Percentiles rank a stretch among this genome's conserved stretches.
Evolutionary conservation across 495 filamentous ascomycete species (phyloP).

Genomic region (Lophiotrema nucula): DNA sequence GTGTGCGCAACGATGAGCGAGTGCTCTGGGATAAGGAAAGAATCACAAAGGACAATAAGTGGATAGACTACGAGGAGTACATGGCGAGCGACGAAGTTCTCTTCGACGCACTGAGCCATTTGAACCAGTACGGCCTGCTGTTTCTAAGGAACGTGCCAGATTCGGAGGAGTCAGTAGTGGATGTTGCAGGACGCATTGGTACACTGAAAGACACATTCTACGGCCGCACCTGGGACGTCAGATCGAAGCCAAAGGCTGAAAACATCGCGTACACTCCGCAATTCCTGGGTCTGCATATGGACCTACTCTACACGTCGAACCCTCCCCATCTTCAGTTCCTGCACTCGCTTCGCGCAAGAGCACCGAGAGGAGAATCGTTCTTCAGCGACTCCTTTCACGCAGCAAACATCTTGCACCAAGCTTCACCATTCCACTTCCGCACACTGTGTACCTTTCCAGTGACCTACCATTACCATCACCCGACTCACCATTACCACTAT

Average conservation of each 20-base stretch:
- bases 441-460: constrained; percentile 49
- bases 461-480: constrained; percentile 68
- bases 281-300: constrained; percentile 84
- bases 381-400: constrained; percentile 72
- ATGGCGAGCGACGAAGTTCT: constrained; percentile 57
- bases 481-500: constrained; percentile 60
- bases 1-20: constrained; percentile 29
- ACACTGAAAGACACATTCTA: constrained; percentile 80
- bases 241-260: constrained; percentile 68
- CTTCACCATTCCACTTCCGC: constrained; percentile 34
- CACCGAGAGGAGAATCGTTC: constrained; percentile 74
- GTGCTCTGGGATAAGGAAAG: constrained; percentile 45
- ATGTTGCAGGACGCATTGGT: constrained; percentile 70
- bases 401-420: constrained; percentile 48
- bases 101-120: constrained; percentile 51
- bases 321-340: constrained; percentile 80
- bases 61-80: constrained; percentile 68
- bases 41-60: constrained; percentile 46
- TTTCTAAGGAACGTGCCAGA: constrained; percentile 70
- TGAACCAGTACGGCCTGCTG: constrained; percentile 63
- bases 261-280: constrained; percentile 88
- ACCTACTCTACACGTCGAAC: constrained; percentile 80
- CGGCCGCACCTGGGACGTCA: constrained; percentile 85
- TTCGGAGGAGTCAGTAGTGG: constrained; percentile 60
- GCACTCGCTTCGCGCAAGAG: constrained; percentile 76